Evolutionary conservation across 2,329 filamentous ascomycete species (phyloP).

Genomic region (Beauveria varroae): DNA sequence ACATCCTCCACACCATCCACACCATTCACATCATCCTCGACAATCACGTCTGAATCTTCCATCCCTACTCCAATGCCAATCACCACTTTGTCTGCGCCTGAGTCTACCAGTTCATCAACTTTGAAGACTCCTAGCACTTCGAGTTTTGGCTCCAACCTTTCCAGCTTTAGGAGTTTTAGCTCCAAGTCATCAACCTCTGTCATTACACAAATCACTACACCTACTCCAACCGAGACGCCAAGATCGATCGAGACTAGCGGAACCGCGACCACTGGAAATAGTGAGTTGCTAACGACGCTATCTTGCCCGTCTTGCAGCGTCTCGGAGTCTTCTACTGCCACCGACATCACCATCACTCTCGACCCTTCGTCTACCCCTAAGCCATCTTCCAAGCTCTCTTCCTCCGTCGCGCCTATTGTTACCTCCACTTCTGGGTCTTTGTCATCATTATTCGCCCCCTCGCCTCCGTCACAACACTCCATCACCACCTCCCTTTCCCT

Average conservation of each 20-base stretch:
- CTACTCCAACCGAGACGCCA: background rate
- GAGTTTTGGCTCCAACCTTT: background rate
- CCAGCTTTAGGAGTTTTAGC: constrained; percentile 1
- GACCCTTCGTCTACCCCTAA: background rate
- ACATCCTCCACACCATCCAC: background rate
- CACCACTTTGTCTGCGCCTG: background rate
- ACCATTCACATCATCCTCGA: background rate
- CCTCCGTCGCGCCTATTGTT: background rate
- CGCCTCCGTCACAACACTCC: background rate
- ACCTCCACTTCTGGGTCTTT: background rate
- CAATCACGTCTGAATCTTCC: background rate
- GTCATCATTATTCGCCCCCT: background rate
- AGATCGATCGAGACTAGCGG: background rate
- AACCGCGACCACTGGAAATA: constrained; percentile 1
- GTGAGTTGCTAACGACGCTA: constrained; percentile 7
- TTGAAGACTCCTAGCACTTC: background rate
- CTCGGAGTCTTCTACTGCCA: background rate
- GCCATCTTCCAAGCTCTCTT: background rate
- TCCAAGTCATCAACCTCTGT: constrained; percentile 1
- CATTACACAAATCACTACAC: background rate
- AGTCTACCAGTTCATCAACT: background rate
- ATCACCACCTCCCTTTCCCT: constrained; percentile 1
- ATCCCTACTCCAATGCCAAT: background rate
- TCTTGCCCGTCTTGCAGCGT: constrained; percentile 4
- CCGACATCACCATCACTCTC: constrained; percentile 9